Conservation (phyloP, 257 asterid genomes). For the Prunella vulgaris region DNA sequence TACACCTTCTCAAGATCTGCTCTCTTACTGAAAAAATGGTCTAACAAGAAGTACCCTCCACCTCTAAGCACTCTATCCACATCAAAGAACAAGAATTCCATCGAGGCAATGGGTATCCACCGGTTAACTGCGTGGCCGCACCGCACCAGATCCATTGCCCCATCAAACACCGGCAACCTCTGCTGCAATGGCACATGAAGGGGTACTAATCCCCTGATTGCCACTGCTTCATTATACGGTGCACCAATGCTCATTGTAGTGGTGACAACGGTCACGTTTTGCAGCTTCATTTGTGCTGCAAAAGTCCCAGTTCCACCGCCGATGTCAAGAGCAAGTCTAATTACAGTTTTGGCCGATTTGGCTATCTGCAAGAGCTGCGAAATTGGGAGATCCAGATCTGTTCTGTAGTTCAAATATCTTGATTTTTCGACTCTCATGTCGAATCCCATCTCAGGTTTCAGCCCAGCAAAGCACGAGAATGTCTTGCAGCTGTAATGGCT, state of each 20-base stretch:
- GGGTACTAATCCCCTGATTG: slow-evolving; percentile 80
- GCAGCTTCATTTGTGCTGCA: slow-evolving; percentile 92
- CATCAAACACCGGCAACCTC: slow-evolving; percentile 89
- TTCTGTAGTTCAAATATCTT: slow-evolving; percentile 43
- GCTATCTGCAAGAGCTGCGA: slow-evolving; percentile 66
- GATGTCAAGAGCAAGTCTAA: slow-evolving; percentile 67
- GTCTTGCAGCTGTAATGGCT: slow-evolving; percentile 58
- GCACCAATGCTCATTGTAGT: slow-evolving; percentile 91
- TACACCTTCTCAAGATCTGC: slow-evolving; percentile 77
- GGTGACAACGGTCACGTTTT: slow-evolving; percentile 69
- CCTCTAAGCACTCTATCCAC: slow-evolving; percentile 87
- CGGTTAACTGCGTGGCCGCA: slow-evolving; percentile 89
- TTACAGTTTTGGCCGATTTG: slow-evolving; percentile 36
- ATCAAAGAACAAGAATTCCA: slow-evolving; percentile 88
- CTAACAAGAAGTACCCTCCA: slow-evolving; percentile 85
- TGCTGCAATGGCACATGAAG: slow-evolving; percentile 91
- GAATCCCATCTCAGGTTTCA: slow-evolving; percentile 68
- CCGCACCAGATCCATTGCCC: slow-evolving; percentile 84
- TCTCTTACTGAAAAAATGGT: slow-evolving; percentile 78
- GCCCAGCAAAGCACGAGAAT: slow-evolving; percentile 60
- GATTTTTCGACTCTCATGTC: slow-evolving; percentile 67
- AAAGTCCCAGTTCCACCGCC: slow-evolving; percentile 96
- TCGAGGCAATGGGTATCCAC: slow-evolving; percentile 68
- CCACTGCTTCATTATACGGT: slow-evolving; percentile 78
- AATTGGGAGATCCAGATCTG: slow-evolving; percentile 91